Evolutionary conservation across 345 rosid species (phyloP).

Genomic region (Brassica nigra): DNA sequence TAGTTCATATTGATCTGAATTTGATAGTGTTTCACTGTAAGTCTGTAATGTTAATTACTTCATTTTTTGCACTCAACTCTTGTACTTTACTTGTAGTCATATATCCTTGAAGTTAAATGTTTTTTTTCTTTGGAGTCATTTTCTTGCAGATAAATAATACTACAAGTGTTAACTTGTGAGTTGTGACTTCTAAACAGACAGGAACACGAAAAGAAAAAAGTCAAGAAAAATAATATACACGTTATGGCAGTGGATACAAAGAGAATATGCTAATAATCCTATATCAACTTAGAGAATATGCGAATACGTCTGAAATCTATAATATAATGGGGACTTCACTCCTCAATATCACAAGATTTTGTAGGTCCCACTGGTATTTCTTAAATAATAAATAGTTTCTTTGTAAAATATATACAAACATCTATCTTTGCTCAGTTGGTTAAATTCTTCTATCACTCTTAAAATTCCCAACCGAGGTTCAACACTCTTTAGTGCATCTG

Average conservation of each 20-base stretch:
- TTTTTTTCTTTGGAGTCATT: neutral
- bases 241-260: constrained; percentile 18
- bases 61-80: neutral
- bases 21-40: no score
- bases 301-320: neutral
- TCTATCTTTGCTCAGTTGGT: no score
- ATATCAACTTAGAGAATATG: constrained; percentile 28
- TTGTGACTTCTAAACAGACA: neutral
- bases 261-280: constrained; percentile 31
- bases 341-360: no score
- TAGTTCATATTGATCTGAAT: neutral
- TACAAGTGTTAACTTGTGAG: constrained; percentile 8
- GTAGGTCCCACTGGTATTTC: no score
- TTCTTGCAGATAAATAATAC: neutral
- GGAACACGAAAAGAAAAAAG: constrained; percentile 1
- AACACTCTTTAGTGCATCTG: no score
- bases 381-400: no score
- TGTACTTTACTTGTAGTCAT: neutral
- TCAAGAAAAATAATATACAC: constrained; percentile 21
- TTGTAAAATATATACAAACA: no score
- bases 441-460: no score
- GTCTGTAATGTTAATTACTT: neutral
- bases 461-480: no score
- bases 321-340: no score
- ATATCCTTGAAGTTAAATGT: neutral